A percentile compares a stretch with the other conserved stretches of the same genome.
These are phyloP conservation scores for Fusarium keratoplasticum DNA, from an alignment of 2,329 filamentous ascomycete species.

Conservation along the genomic window DNA sequence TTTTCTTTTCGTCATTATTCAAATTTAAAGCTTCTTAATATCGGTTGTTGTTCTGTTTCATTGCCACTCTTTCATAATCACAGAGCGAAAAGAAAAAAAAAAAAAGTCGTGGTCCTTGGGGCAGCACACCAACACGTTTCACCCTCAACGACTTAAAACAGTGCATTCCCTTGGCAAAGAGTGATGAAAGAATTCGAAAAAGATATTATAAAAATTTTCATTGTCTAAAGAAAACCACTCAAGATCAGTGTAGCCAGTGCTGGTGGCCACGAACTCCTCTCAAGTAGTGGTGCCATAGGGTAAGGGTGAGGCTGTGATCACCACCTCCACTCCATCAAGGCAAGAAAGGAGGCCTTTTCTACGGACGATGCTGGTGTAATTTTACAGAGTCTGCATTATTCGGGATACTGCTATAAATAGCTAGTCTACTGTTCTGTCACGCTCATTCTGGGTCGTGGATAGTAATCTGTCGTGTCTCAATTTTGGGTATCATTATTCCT, in stretches of 20 bases:
- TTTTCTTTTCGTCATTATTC: not conserved
- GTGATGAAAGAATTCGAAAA: not conserved
- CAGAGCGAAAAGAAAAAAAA: not conserved
- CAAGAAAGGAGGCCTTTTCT: not conserved
- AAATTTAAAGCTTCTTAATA: not conserved
- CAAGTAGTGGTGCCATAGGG: not conserved
- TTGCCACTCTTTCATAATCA: not conserved
- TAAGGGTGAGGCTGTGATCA: not conserved
- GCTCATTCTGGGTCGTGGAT: not conserved
- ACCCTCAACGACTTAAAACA: not conserved
- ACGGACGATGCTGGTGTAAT: not conserved
- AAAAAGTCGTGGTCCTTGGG: not conserved
- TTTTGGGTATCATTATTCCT: slow-evolving; percentile 37
- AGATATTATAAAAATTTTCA: not conserved
- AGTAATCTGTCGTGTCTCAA: not conserved
- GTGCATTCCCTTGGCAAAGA: not conserved
- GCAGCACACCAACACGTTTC: not conserved
- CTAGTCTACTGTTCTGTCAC: not conserved
- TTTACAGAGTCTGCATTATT: not conserved
- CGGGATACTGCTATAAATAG: accelerated
- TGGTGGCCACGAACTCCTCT: not conserved
- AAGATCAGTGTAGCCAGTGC: not conserved
- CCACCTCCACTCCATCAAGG: no score
- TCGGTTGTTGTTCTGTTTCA: not conserved
- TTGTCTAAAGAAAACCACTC: not conserved